phyloP scores from a whole-genome alignment of 2,329 filamentous ascomycete species.

The Calonectria pauciramosa region DNA sequence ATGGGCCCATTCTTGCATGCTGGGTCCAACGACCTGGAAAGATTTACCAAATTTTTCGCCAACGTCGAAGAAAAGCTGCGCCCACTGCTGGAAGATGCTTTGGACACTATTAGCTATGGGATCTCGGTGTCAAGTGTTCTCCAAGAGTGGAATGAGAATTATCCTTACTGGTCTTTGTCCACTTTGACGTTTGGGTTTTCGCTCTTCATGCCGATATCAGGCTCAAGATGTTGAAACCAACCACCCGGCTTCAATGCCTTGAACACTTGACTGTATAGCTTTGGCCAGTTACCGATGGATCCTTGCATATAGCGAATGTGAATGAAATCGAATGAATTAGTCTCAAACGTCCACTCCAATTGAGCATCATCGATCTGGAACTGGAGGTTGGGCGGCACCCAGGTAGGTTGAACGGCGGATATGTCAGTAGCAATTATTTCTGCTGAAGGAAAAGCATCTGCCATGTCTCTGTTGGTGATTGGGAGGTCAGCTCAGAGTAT shows the following conservation, averaged over 20 bases:
- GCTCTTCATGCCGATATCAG: background rate
- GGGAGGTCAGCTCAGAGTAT: background rate
- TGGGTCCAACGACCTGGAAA: background rate
- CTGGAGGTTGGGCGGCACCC: background rate
- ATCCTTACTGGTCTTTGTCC: background rate
- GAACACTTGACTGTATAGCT: background rate
- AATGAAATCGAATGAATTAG: background rate
- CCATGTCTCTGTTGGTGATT: background rate
- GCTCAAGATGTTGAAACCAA: slow-evolving; percentile 1
- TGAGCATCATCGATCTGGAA: background rate
- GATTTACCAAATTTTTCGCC: background rate
- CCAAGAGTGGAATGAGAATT: background rate
- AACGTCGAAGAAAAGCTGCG: background rate
- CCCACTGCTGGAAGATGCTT: background rate
- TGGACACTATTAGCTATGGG: slow-evolving; percentile 62
- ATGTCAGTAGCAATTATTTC: background rate
- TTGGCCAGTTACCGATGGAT: background rate
- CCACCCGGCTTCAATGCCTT: background rate
- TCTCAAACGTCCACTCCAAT: background rate
- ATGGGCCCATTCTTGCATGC: background rate
- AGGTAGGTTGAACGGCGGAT: background rate
- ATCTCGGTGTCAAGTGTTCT: background rate
- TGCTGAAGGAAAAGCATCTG: background rate
- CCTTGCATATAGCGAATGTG: background rate
- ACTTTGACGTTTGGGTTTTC: background rate